Conservation (phyloP, 2,329 filamentous ascomycete species). For the Delphinella strobiligena region DNA sequence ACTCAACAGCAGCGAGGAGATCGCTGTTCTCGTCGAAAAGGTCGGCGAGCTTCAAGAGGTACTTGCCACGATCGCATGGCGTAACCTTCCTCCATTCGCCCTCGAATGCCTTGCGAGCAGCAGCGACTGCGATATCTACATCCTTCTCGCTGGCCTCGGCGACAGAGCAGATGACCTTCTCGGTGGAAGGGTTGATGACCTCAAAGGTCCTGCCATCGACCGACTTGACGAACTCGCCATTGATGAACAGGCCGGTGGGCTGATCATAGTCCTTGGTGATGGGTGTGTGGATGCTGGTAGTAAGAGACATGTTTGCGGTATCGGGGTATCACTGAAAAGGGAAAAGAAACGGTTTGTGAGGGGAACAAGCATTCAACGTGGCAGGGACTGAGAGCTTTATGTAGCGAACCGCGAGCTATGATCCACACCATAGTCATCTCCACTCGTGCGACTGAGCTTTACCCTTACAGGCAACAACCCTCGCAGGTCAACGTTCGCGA, state of each 20-base stretch:
- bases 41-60: slow-evolving; percentile 66
- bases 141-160: slow-evolving; percentile 83
- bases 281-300: slow-evolving; percentile 56
- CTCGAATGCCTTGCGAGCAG: slow-evolving; percentile 77
- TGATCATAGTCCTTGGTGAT: slow-evolving; percentile 46
- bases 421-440: slow-evolving; percentile 2
- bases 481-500: no score
- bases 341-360: slow-evolving; percentile 3
- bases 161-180: slow-evolving; percentile 74
- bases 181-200: slow-evolving; percentile 77
- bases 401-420: background rate
- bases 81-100: slow-evolving; percentile 55
- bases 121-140: slow-evolving; percentile 64
- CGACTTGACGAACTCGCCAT: slow-evolving; percentile 78
- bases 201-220: slow-evolving; percentile 85
- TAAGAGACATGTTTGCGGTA: slow-evolving; percentile 30
- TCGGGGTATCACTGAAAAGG: slow-evolving; percentile 13
- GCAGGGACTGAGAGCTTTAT: background rate
- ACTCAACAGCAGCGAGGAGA: slow-evolving; percentile 68
- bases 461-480: background rate
- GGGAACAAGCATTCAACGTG: background rate
- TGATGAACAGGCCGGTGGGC: slow-evolving; percentile 61
- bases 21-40: slow-evolving; percentile 68
- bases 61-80: slow-evolving; percentile 57
- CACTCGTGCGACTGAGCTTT: slow-evolving; percentile 5